Evolutionary conservation across 495 filamentous ascomycete genomes (phyloP), one percentile per base, ranked within the genome.

Genomic region (Daldinia bambusicola): DNA sequence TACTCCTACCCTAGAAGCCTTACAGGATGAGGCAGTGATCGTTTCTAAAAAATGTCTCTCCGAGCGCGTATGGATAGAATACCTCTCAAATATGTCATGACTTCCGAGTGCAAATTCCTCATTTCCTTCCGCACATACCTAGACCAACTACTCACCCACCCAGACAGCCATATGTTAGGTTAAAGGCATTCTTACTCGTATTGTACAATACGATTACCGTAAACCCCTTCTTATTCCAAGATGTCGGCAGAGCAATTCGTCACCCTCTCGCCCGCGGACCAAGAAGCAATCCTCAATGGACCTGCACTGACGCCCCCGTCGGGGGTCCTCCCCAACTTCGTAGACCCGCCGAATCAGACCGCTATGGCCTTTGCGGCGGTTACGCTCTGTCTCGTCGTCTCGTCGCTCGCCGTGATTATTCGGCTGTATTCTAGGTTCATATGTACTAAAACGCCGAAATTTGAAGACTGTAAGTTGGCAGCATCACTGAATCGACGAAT

Each of bases 291-390:
- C 8, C 55, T 57, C 31, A 22, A 57, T 41, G 31, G 55, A 12
- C 75, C 66, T 2, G 72, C 69, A 12, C 30, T 73, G 13, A 16
- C 14, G 26, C 62, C 72, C 9, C 75, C 75, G 4, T 2, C 20
- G 0, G 74, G 75, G 12, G 48, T 70, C 1, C 14, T 40, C 14
- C 30, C 75, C 22, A 67, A 70, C n/a, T 64, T 75, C 8, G 55
- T 61, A 4, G 58, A 66, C 14, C 73, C 73, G 18, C 64, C 53
- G 12, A 75, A 74, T 37, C 16, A 55, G 4, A 74, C 75, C 26
- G 58, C 53, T 14, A 22, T 67, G 7, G 72, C 70, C 7, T 20
- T 52, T 4, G 55, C 31, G 5, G 45, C 64, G 16, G 56, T 57
- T 36, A 43, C 55, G 6, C 7, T 63, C 8, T 71, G 71, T 26